Evolutionary conservation across 305 asterid genomes (phyloP), one percentile per base, ranked within the genome.

Genomic region (Coffea humblotiana): DNA sequence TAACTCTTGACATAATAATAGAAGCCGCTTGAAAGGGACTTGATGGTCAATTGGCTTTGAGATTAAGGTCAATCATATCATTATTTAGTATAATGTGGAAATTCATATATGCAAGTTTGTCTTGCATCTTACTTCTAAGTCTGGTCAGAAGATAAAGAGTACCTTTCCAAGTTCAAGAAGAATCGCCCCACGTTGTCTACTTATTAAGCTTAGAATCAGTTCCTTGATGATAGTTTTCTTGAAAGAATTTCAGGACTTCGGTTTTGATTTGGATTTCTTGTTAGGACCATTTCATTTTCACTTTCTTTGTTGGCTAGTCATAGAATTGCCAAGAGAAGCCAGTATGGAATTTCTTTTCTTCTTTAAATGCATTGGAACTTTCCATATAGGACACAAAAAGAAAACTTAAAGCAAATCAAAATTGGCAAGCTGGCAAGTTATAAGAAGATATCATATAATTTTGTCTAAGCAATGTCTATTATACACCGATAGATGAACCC

Each of bases 11-110:
- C 71, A 32, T 58, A 12, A 14, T 77, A 77, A 43, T 64, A 65
- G 76, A 80, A 66, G 54, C 75, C 68, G 79, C 45, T 80, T 27
- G 79, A 80, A 58, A 80, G 47, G 79, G 79, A 80, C 72, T 16
- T 19, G 56, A 13, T n/a, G 70, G 25, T 40, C 45, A 61, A 61
- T 8, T 61, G 25, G n/a, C 48, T 43, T 16, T 25, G 32, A n/a
- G 13, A 51, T 14, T 45, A 48, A 71, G 75, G 56, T 45, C 35
- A 71, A 25, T 71, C 58, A 14, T 45, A 25, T 71, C 58, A 14
- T 52, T 45, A 4, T 0, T 10, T 71, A 45, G 18, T 71, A 45
- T 43, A 72, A 25, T 49, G 21, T 18, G 8, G 48, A 52, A 74
- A 51, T 71, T 71, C 2, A 40, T 37, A 52, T 54, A 10, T 25